Evolutionary conservation across 2,329 filamentous ascomycete genomes (phyloP), one percentile per base, ranked within the genome.

Genomic region (Sporothrix inflata): DNA sequence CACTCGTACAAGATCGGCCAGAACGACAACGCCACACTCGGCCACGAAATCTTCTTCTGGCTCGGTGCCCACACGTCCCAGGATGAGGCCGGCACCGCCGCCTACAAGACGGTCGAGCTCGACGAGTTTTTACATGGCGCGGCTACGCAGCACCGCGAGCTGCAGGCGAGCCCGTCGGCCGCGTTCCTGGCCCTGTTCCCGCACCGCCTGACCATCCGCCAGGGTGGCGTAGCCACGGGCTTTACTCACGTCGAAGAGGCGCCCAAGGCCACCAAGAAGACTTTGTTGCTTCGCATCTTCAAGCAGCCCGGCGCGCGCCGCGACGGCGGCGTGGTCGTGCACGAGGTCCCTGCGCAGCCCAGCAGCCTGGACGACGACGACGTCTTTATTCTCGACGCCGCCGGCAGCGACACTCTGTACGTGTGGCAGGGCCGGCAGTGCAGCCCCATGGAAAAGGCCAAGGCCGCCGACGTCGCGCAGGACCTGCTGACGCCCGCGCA

Each of bases 21-120:
- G 11, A 78, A n/a, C 30, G 49, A n/a, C 16, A 45, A 40, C 53
- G 68, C 69, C 21, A 38, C n/a, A 8, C 81, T 91, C 4, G 82
- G 81, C 55, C 89, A 92, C 76, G 89, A 91, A 67, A 86, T 92
- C 77, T 92, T 90, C 83, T 92, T 92, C 82, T 92, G 89, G 90
- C 84, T 92, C 0, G 90, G 90, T 4, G 83, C 80, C 69, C 86
- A 90, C 77, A 92, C 89, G 0, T 86, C 87, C 2, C 89, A 91
- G 80, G 90, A 92, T 75, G 90, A 92, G 80, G 89, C 89, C 1
- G 90, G 90, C 19, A 89, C 87, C 0, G 90, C 90, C 0, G 90
- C 90, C 1, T 91, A 92, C 81, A 92, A 92, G 82, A 90, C 90
- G 0, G 89, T 91, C 30, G 90, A 92, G 79, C 83, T 92, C 19